phyloP scores from a whole-genome alignment of 345 rosid genomes.

The Turritis glabra region DNA sequence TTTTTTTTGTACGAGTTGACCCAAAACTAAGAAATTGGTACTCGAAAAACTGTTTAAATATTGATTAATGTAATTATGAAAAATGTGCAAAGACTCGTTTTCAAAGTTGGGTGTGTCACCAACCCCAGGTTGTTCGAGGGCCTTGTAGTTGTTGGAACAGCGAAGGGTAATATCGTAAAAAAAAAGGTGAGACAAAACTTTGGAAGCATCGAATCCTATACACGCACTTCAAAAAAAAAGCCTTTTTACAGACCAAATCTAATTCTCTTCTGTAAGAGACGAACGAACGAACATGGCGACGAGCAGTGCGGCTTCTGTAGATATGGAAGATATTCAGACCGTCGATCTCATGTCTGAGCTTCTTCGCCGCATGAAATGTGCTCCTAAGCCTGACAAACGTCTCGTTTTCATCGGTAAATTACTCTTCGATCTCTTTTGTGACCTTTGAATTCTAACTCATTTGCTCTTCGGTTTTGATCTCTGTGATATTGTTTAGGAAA shows the following conservation, averaged over 20 bases:
- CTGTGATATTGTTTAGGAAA: background rate
- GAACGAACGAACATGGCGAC: slow-evolving; percentile 48
- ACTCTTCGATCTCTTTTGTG: background rate
- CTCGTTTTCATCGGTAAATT: slow-evolving; percentile 79
- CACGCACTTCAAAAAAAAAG: background rate
- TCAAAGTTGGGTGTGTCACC: slow-evolving; percentile 21
- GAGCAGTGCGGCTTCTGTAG: slow-evolving; percentile 42
- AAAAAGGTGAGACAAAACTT: background rate
- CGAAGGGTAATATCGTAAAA: slow-evolving; percentile 20
- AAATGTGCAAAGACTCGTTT: background rate
- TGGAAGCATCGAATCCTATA: slow-evolving; percentile 27
- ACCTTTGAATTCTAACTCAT: background rate
- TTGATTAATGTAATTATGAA: too few species aligned
- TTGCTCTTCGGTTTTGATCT: background rate
- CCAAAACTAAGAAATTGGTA: too few species aligned
- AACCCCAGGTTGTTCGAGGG: slow-evolving; percentile 12
- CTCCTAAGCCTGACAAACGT: slow-evolving; percentile 87
- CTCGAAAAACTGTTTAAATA: too few species aligned
- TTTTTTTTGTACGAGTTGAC: too few species aligned
- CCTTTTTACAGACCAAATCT: slow-evolving; percentile 22
- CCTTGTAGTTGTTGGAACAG: background rate
- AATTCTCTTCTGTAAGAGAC: slow-evolving; percentile 16
- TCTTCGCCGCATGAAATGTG: slow-evolving; percentile 92
- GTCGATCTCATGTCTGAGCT: slow-evolving; percentile 86
- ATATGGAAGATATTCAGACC: slow-evolving; percentile 81